Evolutionary conservation across 2,329 filamentous ascomycete species (phyloP).

Genomic region (Aspergillus luchuensis): DNA sequence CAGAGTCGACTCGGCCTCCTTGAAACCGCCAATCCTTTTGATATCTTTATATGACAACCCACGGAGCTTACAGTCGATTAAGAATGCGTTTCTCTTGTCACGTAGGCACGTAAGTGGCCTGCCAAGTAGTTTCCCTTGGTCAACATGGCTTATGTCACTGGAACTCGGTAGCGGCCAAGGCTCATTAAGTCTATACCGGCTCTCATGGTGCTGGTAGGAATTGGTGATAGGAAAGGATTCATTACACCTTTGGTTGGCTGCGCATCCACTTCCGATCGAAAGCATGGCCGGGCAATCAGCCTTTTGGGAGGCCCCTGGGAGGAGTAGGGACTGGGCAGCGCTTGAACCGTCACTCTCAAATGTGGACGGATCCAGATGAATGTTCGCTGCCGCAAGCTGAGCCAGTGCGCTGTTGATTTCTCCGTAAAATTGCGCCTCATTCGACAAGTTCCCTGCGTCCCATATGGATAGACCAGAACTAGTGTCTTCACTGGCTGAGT

Average conservation of each 20-base stretch:
- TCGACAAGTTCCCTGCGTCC: neutral
- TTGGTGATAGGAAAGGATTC: neutral
- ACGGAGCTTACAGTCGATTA: slow-evolving; percentile 44
- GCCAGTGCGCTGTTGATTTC: slow-evolving; percentile 1
- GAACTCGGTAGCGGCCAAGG: neutral
- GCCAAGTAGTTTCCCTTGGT: slow-evolving; percentile 1
- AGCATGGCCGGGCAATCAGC: neutral
- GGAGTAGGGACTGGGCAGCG: slow-evolving; percentile 7
- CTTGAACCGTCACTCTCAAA: neutral
- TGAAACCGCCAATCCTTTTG: slow-evolving; percentile 45
- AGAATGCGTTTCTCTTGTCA: slow-evolving; percentile 39
- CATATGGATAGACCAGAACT: slow-evolving; percentile 3
- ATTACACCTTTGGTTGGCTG: neutral
- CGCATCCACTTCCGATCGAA: neutral
- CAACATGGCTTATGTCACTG: neutral
- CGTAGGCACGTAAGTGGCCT: slow-evolving; percentile 19
- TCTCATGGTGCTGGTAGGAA: neutral
- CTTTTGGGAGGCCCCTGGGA: slow-evolving; percentile 1
- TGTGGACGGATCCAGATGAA: slow-evolving; percentile 8
- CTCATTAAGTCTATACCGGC: neutral
- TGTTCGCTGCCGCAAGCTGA: neutral
- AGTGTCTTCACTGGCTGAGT: slow-evolving; percentile 4
- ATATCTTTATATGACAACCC: slow-evolving; percentile 53
- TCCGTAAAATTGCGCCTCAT: neutral
- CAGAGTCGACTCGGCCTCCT: slow-evolving; percentile 52